Evolutionary conservation across 306 rosid species (phyloP).

Genomic region (Sicyos baderoa): DNA sequence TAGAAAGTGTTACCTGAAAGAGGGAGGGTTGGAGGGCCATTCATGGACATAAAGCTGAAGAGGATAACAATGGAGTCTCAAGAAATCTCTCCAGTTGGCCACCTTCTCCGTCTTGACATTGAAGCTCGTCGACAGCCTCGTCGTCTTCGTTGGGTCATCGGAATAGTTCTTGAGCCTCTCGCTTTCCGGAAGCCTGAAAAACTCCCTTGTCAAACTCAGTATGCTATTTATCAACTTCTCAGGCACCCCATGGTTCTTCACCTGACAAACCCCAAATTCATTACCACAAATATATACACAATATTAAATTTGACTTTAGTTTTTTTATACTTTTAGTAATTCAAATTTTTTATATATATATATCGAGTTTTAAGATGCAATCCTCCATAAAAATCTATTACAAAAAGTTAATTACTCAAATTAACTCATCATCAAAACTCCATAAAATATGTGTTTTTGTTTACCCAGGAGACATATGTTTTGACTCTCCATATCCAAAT

Average conservation of each 20-base stretch:
- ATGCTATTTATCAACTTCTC: conserved; percentile 19
- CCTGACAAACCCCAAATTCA: conserved; percentile 17
- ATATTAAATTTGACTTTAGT: too few species aligned
- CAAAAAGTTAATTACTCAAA: too few species aligned
- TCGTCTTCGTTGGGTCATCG: conserved; percentile 39
- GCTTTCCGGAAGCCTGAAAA: conserved; percentile 35
- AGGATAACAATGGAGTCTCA: conserved; percentile 43
- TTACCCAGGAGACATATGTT: too few species aligned
- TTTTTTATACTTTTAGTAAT: too few species aligned
- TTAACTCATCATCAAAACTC: too few species aligned
- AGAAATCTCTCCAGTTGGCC: conserved; percentile 46
- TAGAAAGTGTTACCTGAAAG: conserved; percentile 26
- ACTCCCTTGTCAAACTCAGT: conserved; percentile 27
- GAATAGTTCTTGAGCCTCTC: conserved; percentile 48
- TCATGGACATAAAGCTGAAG: conserved; percentile 31
- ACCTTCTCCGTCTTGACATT: conserved; percentile 39
- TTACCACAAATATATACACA: too few species aligned
- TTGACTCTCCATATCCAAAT: too few species aligned
- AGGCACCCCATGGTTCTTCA: conserved; percentile 37
- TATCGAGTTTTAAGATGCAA: too few species aligned
- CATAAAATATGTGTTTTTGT: too few species aligned
- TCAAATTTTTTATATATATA: too few species aligned
- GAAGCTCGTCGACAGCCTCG: conserved; percentile 47
- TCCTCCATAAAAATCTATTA: too few species aligned
- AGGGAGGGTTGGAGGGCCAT: conserved; percentile 45